A percentile compares a stretch with the other conserved stretches of the same genome.
Evolutionary conservation across 495 filamentous ascomycete genomes (phyloP).

Genomic region (Sordaria brevicollis): DNA sequence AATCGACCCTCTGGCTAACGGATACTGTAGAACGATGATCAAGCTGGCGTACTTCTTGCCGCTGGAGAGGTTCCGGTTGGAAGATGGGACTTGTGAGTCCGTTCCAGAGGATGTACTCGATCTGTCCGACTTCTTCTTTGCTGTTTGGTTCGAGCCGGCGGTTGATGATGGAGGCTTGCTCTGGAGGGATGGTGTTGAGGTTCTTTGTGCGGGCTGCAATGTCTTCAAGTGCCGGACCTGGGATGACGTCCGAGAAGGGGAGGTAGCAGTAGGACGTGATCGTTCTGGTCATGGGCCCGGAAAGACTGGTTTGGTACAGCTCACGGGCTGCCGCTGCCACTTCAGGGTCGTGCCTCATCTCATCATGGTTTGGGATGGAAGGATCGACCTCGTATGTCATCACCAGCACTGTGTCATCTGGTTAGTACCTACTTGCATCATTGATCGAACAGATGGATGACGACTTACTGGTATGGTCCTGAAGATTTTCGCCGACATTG

Average conservation of each 20-base stretch:
- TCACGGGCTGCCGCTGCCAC: constrained; percentile 6
- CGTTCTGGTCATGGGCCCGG: constrained; percentile 10
- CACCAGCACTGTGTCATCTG: constrained; percentile 25
- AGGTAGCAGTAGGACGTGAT: constrained; percentile 30
- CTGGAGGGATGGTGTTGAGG: neutral
- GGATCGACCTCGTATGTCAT: constrained; percentile 38
- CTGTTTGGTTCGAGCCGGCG: constrained; percentile 21
- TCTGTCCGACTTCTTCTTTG: constrained; percentile 28
- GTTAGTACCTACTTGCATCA: neutral
- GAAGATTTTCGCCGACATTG: constrained; percentile 46
- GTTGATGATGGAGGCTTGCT: constrained; percentile 11
- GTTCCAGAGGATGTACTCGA: constrained; percentile 42
- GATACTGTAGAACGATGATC: constrained; percentile 44
- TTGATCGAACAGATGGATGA: neutral
- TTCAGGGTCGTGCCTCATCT: constrained; percentile 18
- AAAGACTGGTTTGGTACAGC: constrained; percentile 5
- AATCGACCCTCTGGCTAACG: constrained; percentile 38
- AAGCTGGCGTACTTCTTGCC: constrained; percentile 42
- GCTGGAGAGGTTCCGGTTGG: constrained; percentile 8
- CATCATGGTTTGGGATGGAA: constrained; percentile 29
- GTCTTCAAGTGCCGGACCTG: constrained; percentile 9
- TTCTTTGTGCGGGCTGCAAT: neutral
- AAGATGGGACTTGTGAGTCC: constrained; percentile 40
- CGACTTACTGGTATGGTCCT: constrained; percentile 41
- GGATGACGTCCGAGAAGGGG: constrained; percentile 27